Evolutionary conservation across 164 flowering plant genomes (phyloP).

Genomic region (Cinnamomum micranthum): DNA sequence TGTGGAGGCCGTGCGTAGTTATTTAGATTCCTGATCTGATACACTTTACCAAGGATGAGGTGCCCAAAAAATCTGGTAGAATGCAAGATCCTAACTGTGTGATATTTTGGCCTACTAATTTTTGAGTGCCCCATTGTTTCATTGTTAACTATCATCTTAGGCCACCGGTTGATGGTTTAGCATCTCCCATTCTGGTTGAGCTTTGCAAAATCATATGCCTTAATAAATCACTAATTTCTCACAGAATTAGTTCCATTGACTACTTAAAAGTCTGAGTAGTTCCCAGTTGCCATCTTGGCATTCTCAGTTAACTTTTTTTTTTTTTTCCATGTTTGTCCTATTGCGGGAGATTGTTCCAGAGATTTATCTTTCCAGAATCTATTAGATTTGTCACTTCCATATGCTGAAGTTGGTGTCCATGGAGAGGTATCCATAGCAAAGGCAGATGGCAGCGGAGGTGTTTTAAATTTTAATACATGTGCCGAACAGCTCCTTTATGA

Average conservation of each 20-base stretch:
- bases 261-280: neutral
- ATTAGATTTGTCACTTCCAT: conserved; percentile 80
- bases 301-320: neutral
- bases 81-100: neutral
- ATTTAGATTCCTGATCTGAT: neutral
- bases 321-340: neutral
- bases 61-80: neutral
- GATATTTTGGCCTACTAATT: neutral
- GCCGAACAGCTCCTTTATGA: conserved; percentile 97
- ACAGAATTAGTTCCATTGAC: neutral
- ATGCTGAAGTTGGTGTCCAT: conserved; percentile 67
- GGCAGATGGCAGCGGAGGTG: conserved; percentile 78
- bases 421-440: conserved; percentile 74
- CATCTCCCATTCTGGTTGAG: neutral
- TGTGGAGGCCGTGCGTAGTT: neutral
- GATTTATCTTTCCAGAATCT: conserved; percentile 54
- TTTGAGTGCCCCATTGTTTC: too few relatives aligned
- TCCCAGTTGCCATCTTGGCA: conserved; percentile 3
- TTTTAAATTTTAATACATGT: conserved; percentile 70
- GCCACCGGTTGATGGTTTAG: too few relatives aligned
- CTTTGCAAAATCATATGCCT: neutral
- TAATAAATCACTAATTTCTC: neutral
- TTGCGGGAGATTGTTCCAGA: conserved; percentile 67
- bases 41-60: neutral
- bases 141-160: too few relatives aligned